Evolutionary conservation across 148 eudicot species (phyloP), one percentile per base, ranked within the genome.

Genomic region (Dysphania ambrosioides): DNA sequence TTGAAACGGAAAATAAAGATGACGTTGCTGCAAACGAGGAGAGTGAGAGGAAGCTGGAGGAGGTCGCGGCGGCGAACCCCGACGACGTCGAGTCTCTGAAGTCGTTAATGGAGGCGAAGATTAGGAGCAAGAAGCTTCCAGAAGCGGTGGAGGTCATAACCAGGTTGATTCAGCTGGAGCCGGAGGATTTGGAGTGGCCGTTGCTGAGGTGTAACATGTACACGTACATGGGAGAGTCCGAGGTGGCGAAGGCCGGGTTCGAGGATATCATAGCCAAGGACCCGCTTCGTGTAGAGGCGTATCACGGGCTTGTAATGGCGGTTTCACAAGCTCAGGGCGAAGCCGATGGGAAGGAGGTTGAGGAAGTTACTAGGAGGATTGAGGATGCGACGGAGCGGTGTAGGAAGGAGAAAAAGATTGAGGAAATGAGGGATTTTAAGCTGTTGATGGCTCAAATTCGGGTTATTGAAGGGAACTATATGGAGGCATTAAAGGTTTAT

Each of bases 401-500:
- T 66, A 85, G 65, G 85, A 84, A 78, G 73, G 84, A 82, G 85
- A 88, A 88, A n/a, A 88, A 78, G 78, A 85, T 74, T 73, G 84
- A 77, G 0, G 92, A 88, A 0, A 65, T 88, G 78, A 85, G 93
- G 83, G 98, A 94, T 75, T 94, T 91, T 64, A 87, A 83, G 88
- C 87, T 94, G 27, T 78, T 94, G 84, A 62, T 87, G 24, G 98
- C 96, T 0, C 98, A 94, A 58, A 79, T 94, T 82, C 72, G 85
- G 58, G 97, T 94, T 5, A 84, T 94, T 21, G 82, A 87, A 68
- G 88, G 96, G 72, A 81, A 85, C 27, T 90, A 87, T 61, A 31
- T 74, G 57, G 97, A 85, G 18, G 97, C 97, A 29, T 87, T 94
- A 88, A 86, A 78, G 83, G 79, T 94, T 40, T 94, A 94, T 84